Evolutionary conservation across 1,284 basidiomycete species (phyloP).

Genomic region (Wallemia hederae): DNA sequence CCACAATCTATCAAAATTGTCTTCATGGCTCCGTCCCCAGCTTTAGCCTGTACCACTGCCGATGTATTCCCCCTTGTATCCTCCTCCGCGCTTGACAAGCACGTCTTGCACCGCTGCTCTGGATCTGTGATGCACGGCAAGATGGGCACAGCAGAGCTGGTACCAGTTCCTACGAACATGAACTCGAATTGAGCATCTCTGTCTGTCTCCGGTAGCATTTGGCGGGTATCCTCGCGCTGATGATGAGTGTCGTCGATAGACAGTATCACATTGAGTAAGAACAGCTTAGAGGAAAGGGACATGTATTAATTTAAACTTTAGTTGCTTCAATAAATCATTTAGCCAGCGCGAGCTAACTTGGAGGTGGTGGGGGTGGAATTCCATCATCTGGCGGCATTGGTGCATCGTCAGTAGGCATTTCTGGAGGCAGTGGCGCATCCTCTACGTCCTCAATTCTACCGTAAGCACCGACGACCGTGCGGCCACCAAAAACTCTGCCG

Average conservation of each 20-base stretch:
- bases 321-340: too few relatives aligned
- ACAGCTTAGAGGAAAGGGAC: too few relatives aligned
- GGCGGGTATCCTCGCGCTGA: neutral
- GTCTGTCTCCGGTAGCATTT: neutral
- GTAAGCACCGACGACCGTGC: constrained; percentile 34
- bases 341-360: too few relatives aligned
- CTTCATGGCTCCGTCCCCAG: constrained; percentile 9
- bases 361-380: neutral
- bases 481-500: constrained; percentile 66
- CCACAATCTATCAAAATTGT: constrained; percentile 19
- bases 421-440: neutral
- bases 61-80: constrained; percentile 17
- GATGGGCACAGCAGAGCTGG: constrained; percentile 16
- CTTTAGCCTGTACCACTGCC: constrained; percentile 11
- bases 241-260: too few relatives aligned
- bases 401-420: neutral
- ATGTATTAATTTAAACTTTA: too few relatives aligned
- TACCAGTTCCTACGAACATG: constrained; percentile 17
- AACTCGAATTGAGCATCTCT: constrained; percentile 8
- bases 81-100: constrained; percentile 15
- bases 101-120: constrained; percentile 11
- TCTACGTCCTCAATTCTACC: constrained; percentile 2
- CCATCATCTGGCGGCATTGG: neutral
- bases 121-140: constrained; percentile 15
- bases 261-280: too few relatives aligned